Base-by-base conservation (phyloP, 208 protist species). In the Leishmania arabica region DNA sequence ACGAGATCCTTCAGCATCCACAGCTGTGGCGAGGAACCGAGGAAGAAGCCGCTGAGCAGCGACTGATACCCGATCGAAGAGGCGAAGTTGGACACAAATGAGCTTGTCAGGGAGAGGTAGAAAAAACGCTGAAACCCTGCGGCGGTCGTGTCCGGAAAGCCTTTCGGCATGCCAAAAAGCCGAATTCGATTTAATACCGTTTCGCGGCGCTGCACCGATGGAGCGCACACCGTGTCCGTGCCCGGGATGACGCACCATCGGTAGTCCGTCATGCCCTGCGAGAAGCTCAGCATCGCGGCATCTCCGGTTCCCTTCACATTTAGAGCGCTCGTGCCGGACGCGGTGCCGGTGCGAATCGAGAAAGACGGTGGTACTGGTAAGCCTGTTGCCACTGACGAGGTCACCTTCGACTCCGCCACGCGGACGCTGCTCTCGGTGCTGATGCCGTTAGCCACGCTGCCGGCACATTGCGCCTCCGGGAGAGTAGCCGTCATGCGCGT, bases 1-100 rank as follows among this genome's bases (percentile, higher is more conserved):
- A 87, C 76, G 49, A 97, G 86, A 75, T 97, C 93, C 77, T 97
- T 97, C 74, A 97, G 78, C 91, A 97, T 97, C 92, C 93, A 97
- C 82, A 97, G 80, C 85, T 95, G 93, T 58, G 93, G 91, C 45
- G 93, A 95, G 5, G 89, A 91, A 11, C 79, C 91, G 13, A 95
- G 77, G 73, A 97, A 97, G 82, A 97, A 97, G 3, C 93, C 93
- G 62, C 86, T 93, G 37, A 97, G 90, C 49, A 97, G 88, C 17
- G 93, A 92, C 81, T 97, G 93, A 79, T 90, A 95, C 6, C 91
- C 93, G 54, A 97, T 95, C 21, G 93, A 95, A n/a, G 93, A 91
- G 56, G 91, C 84, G 78, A 97, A 97, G 86, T 95, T 97, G 8
- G 92, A 94, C 24, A 95, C 86, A 75, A 93, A 95, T 24, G 88